These are phyloP conservation scores for Coemansia sp. DNA, from an alignment of 192 early-diverging fungal genomes.

Conservation along the genomic window DNA sequence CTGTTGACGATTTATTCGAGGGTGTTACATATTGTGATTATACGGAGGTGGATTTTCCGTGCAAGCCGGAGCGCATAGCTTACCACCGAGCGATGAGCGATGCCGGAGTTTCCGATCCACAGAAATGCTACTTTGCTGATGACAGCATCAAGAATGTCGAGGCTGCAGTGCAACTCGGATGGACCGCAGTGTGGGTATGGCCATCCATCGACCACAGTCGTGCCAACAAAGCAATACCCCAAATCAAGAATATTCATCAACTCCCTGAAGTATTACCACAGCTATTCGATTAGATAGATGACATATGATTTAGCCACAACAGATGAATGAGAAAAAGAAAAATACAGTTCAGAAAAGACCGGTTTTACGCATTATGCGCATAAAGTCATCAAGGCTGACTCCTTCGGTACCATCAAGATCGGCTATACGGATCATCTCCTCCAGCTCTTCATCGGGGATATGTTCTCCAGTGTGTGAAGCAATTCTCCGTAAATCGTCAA, in stretches of 20 bases:
- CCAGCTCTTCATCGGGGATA: conserved; percentile 64
- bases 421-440: conserved; percentile 68
- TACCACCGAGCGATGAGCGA: conserved; percentile 66
- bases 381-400: conserved; percentile 66
- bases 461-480: conserved; percentile 64
- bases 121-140: conserved; percentile 73
- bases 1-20: conserved; percentile 70
- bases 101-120: conserved; percentile 59
- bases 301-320: background rate
- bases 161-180: conserved; percentile 55
- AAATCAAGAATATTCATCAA: conserved; percentile 62
- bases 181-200: conserved; percentile 54
- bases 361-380: conserved; percentile 59
- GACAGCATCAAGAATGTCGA: conserved; percentile 68
- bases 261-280: conserved; percentile 63
- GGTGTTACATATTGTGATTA: conserved; percentile 78
- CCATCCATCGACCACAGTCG: conserved; percentile 23
- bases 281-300: conserved; percentile 35
- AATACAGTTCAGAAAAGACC: conserved; percentile 46
- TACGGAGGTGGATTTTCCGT: conserved; percentile 62
- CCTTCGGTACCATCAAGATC: conserved; percentile 63
- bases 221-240: conserved; percentile 45
- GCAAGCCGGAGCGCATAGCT: conserved; percentile 63
- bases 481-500: conserved; percentile 70
- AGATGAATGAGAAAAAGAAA: background rate